phyloP scores from a whole-genome alignment of 352 stramenopile species.

The Sclerospora graminicola region DNA sequence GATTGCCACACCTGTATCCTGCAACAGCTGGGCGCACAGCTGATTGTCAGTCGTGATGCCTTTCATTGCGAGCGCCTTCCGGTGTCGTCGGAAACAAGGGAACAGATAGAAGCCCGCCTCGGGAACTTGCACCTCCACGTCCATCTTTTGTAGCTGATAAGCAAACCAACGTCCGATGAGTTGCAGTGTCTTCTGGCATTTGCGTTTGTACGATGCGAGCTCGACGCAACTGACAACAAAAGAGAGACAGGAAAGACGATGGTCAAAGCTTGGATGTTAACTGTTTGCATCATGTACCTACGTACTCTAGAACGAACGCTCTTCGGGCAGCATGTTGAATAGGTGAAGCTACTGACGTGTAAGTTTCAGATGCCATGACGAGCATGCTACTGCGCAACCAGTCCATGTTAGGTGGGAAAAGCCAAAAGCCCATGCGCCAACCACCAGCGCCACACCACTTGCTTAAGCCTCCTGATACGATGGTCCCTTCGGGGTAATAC shows the following conservation, averaged over 20 bases:
- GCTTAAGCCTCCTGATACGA: conserved; percentile 78
- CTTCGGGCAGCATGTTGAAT: conserved; percentile 77
- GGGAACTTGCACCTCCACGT: conserved; percentile 63
- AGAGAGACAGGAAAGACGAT: conserved; percentile 4
- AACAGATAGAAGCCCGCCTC: conserved; percentile 82
- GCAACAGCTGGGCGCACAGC: conserved; percentile 67
- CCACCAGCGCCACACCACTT: conserved; percentile 84
- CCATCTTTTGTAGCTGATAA: conserved; percentile 81
- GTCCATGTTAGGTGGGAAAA: conserved; percentile 64
- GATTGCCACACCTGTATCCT: conserved; percentile 80
- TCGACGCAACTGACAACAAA: conserved; percentile 52
- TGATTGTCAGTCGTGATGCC: conserved; percentile 67
- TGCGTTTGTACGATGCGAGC: conserved; percentile 67
- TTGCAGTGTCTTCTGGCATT: conserved; percentile 75
- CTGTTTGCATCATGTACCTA: too few species aligned
- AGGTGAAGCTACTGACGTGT: conserved; percentile 76
- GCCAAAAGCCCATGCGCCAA: conserved; percentile 84
- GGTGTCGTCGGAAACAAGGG: conserved; percentile 65
- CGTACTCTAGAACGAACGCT: conserved; percentile 69
- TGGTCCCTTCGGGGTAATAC: conserved; percentile 82
- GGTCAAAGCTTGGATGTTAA: not conserved
- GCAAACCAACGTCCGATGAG: conserved; percentile 75
- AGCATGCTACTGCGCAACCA: conserved; percentile 84
- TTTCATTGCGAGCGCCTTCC: conserved; percentile 42
- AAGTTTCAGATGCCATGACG: conserved; percentile 84